A percentile compares a stretch with the other conserved stretches of the same genome.
These are phyloP conservation scores for Schoenoplectus triqueter DNA, from an alignment of 202 grass and related monocot species.

Conservation along the genomic window DNA sequence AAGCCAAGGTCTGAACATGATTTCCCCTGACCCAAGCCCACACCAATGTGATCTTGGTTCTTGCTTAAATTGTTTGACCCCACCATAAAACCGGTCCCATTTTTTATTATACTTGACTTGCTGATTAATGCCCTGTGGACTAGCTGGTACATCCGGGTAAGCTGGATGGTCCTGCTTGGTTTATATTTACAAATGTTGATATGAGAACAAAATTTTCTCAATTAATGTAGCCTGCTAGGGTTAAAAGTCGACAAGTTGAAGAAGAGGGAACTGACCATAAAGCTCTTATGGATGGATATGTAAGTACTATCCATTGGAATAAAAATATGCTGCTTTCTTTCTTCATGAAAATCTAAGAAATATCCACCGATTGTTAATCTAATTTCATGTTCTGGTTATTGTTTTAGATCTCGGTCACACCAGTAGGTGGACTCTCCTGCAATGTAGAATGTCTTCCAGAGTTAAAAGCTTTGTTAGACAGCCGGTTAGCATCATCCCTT, in stretches of 20 bases:
- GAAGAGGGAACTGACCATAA: conserved; percentile 68
- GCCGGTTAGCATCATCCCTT: conserved; percentile 33
- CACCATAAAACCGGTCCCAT: background rate
- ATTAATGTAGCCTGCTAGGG: conserved; percentile 50
- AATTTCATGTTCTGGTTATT: conserved; percentile 43
- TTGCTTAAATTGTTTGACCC: background rate
- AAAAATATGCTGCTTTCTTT: conserved; percentile 33
- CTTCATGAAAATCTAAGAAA: conserved; percentile 5
- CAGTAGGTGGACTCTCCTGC: conserved; percentile 62
- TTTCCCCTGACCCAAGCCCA: background rate
- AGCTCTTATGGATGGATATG: conserved; percentile 78
- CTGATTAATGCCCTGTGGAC: background rate
- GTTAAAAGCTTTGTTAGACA: conserved; percentile 63
- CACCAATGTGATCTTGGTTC: background rate
- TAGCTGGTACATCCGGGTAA: background rate
- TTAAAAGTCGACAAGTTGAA: conserved; percentile 50
- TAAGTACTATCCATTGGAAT: conserved; percentile 48
- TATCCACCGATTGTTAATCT: background rate
- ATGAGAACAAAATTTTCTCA: conserved; percentile 30
- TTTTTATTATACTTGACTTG: background rate
- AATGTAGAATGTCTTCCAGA: conserved; percentile 64
- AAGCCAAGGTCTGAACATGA: conserved; percentile 3
- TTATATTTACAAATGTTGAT: conserved; percentile 29
- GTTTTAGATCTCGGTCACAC: conserved; percentile 86
- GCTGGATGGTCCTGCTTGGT: background rate